Evolutionary conservation across 331 rosid genomes (phyloP), one percentile per base, ranked within the genome.

Genomic region (Stylosanthes scabra): DNA sequence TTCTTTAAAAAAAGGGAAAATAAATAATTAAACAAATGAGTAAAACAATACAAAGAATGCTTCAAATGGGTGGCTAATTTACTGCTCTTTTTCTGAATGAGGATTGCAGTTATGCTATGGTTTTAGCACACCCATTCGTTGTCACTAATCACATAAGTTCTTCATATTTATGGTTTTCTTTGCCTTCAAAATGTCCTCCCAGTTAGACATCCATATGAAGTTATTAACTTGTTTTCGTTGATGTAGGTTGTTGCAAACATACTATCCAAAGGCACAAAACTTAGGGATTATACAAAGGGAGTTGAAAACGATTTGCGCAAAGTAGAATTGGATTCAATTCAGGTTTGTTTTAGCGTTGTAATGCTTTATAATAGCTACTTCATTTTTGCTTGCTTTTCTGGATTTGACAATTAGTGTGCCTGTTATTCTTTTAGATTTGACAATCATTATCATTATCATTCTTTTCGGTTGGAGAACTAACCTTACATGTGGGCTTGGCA

Each of bases 321-420:
- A 88, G 92, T 94, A 76, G 99, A 94, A 83, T 80, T 94, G 87
- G 99, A 91, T 73, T 91, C 99, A 0, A 94, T 94, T 80, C 97
- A 93, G 98, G 98, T 93, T 76, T 74, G 83, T 63, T 47, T 47
- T 68, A 25, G 39, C 51, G 66, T 80, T 80, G 42, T 66, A 15
- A 59, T 2, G 25, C 42, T 78, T 71, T 71, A 61, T 72, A 40
- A 49, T n/a, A 14, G 63, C 42, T 54, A 42, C 0, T 46, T 29
- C 56, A 1, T 46, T 77, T 65, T 56, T 10, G 51, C 39, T 65
- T 16, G 37, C 42, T 55, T 71, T 27, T 8, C 15, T 12, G 41
- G 62, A 31, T 70, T 59, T 47, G 63, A 29, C 59, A 74, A 49
- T 57, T 31, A 20, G 31, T 55, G 57, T 55, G 62, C n/a, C 37